Percentiles rank a stretch among this genome's conserved stretches.
These are phyloP conservation scores for Trichoderma pleuroti DNA, from an alignment of 2,329 filamentous ascomycete genomes.

Conservation along the genomic window DNA sequence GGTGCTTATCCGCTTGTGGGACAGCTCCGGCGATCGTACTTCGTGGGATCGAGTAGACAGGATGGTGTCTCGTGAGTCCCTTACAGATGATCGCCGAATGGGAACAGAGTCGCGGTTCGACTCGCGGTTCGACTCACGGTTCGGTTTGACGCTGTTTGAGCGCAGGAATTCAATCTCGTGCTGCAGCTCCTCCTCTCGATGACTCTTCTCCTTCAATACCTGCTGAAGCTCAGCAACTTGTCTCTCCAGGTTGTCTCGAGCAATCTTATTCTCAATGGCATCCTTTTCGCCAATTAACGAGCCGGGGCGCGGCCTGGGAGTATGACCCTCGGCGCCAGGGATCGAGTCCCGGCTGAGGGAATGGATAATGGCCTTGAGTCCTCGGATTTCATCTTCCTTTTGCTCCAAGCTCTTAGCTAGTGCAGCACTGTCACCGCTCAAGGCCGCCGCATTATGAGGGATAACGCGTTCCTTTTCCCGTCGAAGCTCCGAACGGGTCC, in stretches of 20 bases:
- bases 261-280: conserved; percentile 33
- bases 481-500: conserved; percentile 81
- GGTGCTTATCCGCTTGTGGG: conserved; percentile 50
- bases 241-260: conserved; percentile 66
- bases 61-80: conserved; percentile 65
- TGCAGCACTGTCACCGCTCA: conserved; percentile 42
- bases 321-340: conserved; percentile 37
- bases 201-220: conserved; percentile 67
- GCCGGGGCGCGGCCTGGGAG: conserved; percentile 28
- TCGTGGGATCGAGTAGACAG: conserved; percentile 53
- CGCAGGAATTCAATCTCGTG: conserved; percentile 70
- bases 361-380: conserved; percentile 96
- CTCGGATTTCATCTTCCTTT: conserved; percentile 95
- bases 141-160: conserved; percentile 33
- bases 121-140: conserved; percentile 25
- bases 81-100: conserved; percentile 56
- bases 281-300: conserved; percentile 33
- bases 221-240: conserved; percentile 76
- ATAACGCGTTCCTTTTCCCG: conserved; percentile 78
- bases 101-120: conserved; percentile 29
- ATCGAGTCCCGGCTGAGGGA: conserved; percentile 77
- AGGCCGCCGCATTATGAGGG: conserved; percentile 24
- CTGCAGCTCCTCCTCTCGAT: conserved; percentile 80
- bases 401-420: conserved; percentile 77
- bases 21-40: conserved; percentile 44